Percentiles rank a stretch among this genome's conserved stretches.
Conservation (phyloP, 2,329 filamentous ascomycete species). For the Aspergillus pseudonomiae region DNA sequence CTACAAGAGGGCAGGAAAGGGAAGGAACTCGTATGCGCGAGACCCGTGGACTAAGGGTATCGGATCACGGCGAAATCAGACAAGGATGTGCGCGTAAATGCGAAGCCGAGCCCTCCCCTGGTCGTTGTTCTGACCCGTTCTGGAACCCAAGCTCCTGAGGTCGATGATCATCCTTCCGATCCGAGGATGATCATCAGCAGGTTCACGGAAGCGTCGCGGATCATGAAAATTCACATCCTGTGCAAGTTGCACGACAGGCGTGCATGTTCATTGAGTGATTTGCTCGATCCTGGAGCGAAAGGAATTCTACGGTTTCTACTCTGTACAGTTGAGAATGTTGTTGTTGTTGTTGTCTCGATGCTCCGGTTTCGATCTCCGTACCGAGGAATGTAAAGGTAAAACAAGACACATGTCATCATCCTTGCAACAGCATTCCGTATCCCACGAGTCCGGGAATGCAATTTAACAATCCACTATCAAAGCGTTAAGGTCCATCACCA, state of each 20-base stretch:
- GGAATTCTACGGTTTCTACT: too few relatives aligned
- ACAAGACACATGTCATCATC: background rate
- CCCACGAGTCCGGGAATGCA: background rate
- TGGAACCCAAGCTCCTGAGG: slow-evolving; percentile 14
- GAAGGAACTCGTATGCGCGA: background rate
- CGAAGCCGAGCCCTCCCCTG: background rate
- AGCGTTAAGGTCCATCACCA: background rate
- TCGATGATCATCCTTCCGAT: slow-evolving; percentile 18
- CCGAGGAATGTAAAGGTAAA: background rate
- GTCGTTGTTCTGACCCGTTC: slow-evolving; percentile 5
- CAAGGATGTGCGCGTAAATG: background rate
- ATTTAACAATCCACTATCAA: background rate
- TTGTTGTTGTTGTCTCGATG: background rate
- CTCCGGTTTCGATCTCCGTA: background rate
- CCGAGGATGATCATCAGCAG: slow-evolving; percentile 18
- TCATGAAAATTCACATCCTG: slow-evolving; percentile 10
- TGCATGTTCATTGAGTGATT: background rate
- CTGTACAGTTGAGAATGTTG: background rate
- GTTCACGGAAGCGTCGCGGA: slow-evolving; percentile 15
- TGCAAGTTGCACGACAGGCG: background rate
- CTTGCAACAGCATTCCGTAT: background rate
- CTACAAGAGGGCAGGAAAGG: background rate
- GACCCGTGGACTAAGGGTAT: background rate
- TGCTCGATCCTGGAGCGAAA: too few relatives aligned
- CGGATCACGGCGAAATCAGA: background rate